Evolutionary conservation across 2,329 filamentous ascomycete species (phyloP).

Genomic region (Cladobotryum protrusum): DNA sequence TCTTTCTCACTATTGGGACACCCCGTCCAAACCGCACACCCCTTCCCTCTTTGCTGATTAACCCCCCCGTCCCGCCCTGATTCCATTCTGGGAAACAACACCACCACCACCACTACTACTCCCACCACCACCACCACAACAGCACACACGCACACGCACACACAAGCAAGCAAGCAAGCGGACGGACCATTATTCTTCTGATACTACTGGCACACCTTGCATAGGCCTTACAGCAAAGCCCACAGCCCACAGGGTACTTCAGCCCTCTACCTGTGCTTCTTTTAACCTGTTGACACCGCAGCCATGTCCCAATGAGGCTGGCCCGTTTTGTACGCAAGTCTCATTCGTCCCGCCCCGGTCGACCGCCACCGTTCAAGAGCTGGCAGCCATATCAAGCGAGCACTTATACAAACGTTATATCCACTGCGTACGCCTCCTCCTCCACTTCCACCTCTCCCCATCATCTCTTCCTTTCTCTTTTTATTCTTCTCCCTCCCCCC

Average conservation of each 20-base stretch:
- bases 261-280: constrained; percentile 29
- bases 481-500: constrained; percentile 2
- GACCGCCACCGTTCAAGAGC: constrained; percentile 32
- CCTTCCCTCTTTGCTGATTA: constrained; percentile 8
- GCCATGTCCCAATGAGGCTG: constrained; percentile 41
- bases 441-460: constrained; percentile 10
- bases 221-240: constrained; percentile 7
- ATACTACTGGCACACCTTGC: constrained; percentile 9
- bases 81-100: constrained; percentile 12
- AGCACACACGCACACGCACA: no score
- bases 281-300: constrained; percentile 28
- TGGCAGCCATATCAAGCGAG: constrained; percentile 44
- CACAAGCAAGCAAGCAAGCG: constrained; percentile 1
- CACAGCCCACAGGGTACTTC: constrained; percentile 13
- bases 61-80: constrained; percentile 8
- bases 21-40: not conserved
- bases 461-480: constrained; percentile 3
- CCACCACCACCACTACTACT: not conserved
- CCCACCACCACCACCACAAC: no score
- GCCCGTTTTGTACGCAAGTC: constrained; percentile 36
- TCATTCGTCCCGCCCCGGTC: constrained; percentile 36
- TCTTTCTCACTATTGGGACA: not conserved
- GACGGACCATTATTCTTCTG: constrained; percentile 8
- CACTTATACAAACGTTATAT: constrained; percentile 30
- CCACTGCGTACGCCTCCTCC: constrained; percentile 19